Evolutionary conservation across 225 moss, liverwort and hornwort species (phyloP).

Genomic region (Physcomitrellopsis africana): DNA sequence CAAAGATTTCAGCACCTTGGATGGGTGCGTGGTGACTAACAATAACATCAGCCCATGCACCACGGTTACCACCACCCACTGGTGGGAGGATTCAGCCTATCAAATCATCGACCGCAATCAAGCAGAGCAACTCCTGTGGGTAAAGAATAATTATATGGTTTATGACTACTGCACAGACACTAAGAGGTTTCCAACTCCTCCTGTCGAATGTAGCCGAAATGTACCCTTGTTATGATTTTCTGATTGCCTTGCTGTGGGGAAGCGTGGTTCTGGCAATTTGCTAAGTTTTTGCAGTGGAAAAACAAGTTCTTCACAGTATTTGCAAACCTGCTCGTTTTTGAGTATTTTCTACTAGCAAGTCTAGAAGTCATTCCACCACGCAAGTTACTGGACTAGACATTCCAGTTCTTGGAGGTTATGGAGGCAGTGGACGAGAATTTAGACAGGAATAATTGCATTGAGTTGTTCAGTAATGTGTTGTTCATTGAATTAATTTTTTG

Average conservation of each 20-base stretch:
- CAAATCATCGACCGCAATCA: slow-evolving; percentile 34
- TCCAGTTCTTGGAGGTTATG: too few species aligned
- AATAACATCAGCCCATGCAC: slow-evolving; percentile 41
- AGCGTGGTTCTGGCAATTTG: not conserved
- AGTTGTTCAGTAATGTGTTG: too few species aligned
- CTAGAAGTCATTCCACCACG: too few species aligned
- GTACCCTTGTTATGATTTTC: slow-evolving; percentile 12
- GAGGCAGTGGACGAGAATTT: too few species aligned
- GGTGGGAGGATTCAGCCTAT: slow-evolving; percentile 48
- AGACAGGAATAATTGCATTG: too few species aligned
- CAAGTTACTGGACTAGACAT: too few species aligned
- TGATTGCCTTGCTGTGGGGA: too few species aligned
- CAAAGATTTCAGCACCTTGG: slow-evolving; percentile 42
- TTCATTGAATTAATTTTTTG: too few species aligned
- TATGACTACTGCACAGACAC: slow-evolving; percentile 69
- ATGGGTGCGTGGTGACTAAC: slow-evolving; percentile 44
- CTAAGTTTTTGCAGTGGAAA: not conserved
- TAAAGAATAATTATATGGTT: slow-evolving; percentile 45
- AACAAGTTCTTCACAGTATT: too few species aligned
- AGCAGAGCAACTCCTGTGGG: slow-evolving; percentile 49
- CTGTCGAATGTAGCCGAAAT: slow-evolving; percentile 51
- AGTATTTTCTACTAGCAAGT: too few species aligned
- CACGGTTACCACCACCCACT: slow-evolving; percentile 29
- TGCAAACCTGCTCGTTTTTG: too few species aligned
- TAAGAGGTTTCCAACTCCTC: slow-evolving; percentile 35